Evolutionary conservation across 805 yeast species (phyloP).

Genomic region (Saccharomycopsis fibuligera): DNA sequence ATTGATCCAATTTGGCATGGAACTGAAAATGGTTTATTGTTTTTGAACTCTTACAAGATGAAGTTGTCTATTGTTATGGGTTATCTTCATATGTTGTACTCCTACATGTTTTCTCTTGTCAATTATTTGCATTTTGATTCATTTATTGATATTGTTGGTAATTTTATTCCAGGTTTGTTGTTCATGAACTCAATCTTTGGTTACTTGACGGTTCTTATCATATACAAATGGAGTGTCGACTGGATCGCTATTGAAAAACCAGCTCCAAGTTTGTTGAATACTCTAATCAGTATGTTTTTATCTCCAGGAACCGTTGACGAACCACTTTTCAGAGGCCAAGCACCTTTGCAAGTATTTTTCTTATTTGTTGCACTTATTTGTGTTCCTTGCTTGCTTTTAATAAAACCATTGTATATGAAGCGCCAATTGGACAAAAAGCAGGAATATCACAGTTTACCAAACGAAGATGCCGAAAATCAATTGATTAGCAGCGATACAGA

Average conservation of each 20-base stretch:
- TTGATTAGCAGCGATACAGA: conserved; percentile 24
- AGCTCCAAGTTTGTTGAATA: conserved; percentile 69
- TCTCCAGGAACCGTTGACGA: conserved; percentile 67
- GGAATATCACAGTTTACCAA: conserved; percentile 33
- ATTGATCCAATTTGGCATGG: conserved; percentile 97
- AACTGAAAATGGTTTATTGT: conserved; percentile 82
- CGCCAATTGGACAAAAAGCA: conserved; percentile 40
- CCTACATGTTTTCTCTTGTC: conserved; percentile 76
- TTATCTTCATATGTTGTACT: conserved; percentile 87
- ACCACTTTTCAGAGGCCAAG: conserved; percentile 59
- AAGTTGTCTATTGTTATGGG: conserved; percentile 94
- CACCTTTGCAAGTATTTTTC: conserved; percentile 50
- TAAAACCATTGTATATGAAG: conserved; percentile 62
- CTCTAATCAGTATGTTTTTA: conserved; percentile 70
- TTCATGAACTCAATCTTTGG: conserved; percentile 98
- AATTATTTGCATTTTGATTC: conserved; percentile 68
- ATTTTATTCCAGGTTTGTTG: conserved; percentile 87
- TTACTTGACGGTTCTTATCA: conserved; percentile 74
- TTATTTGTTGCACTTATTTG: conserved; percentile 56
- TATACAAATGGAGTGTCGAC: conserved; percentile 75
- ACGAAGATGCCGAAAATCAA: conserved; percentile 20
- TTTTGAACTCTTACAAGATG: conserved; percentile 96
- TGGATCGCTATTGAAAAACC: conserved; percentile 57
- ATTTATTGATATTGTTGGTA: conserved; percentile 78
- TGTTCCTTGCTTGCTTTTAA: conserved; percentile 67